Conservation (phyloP, 768 basidiomycete species). For the Pulveroboletus ravenelii region DNA sequence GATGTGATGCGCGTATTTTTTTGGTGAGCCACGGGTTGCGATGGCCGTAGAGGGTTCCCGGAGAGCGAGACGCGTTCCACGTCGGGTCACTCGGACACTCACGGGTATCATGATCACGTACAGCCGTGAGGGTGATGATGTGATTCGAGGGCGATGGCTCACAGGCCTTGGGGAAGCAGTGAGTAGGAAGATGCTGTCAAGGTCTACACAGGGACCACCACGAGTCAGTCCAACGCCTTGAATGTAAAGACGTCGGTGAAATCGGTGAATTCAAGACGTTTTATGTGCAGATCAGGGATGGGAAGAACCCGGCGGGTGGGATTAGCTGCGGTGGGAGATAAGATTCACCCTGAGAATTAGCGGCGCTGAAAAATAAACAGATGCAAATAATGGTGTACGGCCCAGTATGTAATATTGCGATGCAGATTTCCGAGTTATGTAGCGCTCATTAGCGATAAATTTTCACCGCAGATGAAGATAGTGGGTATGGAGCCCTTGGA, state of each 20-base stretch:
- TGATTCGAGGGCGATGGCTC: constrained; percentile 8
- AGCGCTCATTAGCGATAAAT: constrained; percentile 27
- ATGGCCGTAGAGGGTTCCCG: constrained; percentile 17
- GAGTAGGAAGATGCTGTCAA: too few relatives aligned
- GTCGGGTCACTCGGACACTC: constrained; percentile 9
- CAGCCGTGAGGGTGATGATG: constrained; percentile 15
- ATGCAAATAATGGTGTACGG: constrained; percentile 14
- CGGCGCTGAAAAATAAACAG: constrained; percentile 24
- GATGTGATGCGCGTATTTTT: constrained; percentile 4
- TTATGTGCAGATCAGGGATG: constrained; percentile 7
- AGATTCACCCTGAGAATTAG: constrained; percentile 28
- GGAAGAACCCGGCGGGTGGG: constrained; percentile 1
- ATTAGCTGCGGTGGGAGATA: constrained; percentile 23
- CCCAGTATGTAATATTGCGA: constrained; percentile 25
- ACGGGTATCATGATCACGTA: constrained; percentile 19
- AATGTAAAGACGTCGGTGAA: too few relatives aligned
- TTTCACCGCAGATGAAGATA: constrained; percentile 21
- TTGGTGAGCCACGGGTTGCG: constrained; percentile 15
- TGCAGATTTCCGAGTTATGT: constrained; percentile 27
- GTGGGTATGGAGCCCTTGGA: not conserved
- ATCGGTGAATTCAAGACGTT: too few relatives aligned
- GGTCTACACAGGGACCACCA: too few relatives aligned
- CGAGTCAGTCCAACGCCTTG: too few relatives aligned
- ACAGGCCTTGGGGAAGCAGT: constrained; percentile 1
- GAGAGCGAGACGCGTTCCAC: constrained; percentile 19